A percentile compares a stretch with the other conserved stretches of the same genome.
Conservation (phyloP, 2,329 filamentous ascomycete species). For the Cladophialophora immunda region DNA sequence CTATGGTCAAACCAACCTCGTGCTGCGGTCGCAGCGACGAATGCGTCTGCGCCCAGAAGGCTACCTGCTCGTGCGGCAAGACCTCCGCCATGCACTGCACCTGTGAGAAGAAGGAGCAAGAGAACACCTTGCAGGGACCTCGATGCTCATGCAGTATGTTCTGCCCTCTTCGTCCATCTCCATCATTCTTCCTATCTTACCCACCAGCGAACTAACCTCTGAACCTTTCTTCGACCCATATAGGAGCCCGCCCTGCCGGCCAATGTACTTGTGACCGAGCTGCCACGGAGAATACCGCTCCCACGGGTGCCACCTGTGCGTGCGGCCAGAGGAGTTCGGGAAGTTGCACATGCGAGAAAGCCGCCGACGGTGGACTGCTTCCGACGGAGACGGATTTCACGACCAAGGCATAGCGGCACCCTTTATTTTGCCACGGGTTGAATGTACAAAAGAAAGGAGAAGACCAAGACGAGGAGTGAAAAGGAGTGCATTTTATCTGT, state of each 20-base stretch:
- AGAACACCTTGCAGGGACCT: constrained; percentile 77
- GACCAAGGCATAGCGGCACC: constrained; percentile 57
- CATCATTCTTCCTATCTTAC: neutral
- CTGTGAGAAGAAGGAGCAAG: constrained; percentile 76
- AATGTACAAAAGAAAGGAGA: neutral
- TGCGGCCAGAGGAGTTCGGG: constrained; percentile 79
- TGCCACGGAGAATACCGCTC: constrained; percentile 71
- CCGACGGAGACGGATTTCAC: constrained; percentile 88
- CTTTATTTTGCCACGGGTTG: neutral
- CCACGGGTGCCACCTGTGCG: constrained; percentile 70
- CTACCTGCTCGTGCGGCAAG: constrained; percentile 87
- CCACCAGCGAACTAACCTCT: constrained; percentile 13
- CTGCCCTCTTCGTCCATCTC: neutral
- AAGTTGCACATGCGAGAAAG: constrained; percentile 87
- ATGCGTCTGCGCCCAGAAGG: constrained; percentile 67
- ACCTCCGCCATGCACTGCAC: constrained; percentile 85
- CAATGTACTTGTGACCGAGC: constrained; percentile 83
- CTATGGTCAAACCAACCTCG: constrained; percentile 59
- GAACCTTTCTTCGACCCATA: neutral
- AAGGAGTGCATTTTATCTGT: neutral
- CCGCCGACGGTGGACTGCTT: constrained; percentile 67
- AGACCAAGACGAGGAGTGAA: neutral
- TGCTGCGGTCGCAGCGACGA: constrained; percentile 68
- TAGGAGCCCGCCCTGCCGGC: constrained; percentile 76
- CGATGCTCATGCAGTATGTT: constrained; percentile 81